Evolutionary conservation across 192 early-diverging fungal genomes (phyloP).

Genomic region (Jimgerdemannia flammicorona): DNA sequence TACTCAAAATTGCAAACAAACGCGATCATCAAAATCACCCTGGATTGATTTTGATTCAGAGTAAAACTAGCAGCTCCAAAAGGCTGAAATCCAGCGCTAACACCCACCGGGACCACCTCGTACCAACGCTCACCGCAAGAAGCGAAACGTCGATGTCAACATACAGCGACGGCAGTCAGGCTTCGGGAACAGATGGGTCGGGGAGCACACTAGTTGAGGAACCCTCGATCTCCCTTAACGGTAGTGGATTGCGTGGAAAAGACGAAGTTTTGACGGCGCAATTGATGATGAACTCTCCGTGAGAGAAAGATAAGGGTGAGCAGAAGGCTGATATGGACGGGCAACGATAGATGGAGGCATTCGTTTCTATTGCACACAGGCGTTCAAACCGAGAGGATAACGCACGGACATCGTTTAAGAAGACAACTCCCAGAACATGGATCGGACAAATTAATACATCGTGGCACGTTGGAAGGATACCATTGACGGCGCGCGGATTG

Average conservation of each 20-base stretch:
- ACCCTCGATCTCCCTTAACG: not conserved
- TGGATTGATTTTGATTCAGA: not conserved
- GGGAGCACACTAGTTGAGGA: not conserved
- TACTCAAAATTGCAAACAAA: not conserved
- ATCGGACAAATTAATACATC: too few species aligned
- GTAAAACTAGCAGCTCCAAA: not conserved
- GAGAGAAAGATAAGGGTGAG: too few species aligned
- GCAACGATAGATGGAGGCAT: too few species aligned
- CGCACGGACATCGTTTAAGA: too few species aligned
- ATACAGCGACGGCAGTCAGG: not conserved
- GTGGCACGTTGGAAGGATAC: too few species aligned
- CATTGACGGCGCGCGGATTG: too few species aligned
- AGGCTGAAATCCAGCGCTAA: not conserved
- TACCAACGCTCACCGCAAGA: conserved; percentile 16
- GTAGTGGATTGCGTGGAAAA: not conserved
- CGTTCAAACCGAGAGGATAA: too few species aligned
- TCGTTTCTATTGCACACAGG: too few species aligned
- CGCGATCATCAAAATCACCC: not conserved
- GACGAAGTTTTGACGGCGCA: not conserved
- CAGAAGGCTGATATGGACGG: too few species aligned
- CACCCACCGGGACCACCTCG: not conserved
- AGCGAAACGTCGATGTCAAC: conserved; percentile 15
- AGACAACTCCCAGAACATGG: too few species aligned
- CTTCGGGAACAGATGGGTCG: not conserved
- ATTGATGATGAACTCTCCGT: too few species aligned